phyloP scores from a whole-genome alignment of 164 flowering plant genomes.

The Dillenia suffruticosa region DNA sequence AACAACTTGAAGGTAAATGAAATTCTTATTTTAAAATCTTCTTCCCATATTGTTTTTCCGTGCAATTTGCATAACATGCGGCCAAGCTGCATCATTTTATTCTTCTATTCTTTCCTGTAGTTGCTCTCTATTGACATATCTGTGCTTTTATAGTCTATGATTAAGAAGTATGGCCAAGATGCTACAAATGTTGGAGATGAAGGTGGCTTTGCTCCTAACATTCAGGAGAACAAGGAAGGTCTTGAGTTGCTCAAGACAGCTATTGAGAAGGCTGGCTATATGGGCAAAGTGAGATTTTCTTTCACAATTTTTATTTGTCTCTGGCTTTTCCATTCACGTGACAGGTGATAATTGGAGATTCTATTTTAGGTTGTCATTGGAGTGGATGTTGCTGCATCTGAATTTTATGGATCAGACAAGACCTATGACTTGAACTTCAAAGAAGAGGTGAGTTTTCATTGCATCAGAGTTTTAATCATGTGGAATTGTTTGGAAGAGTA shows the following conservation, averaged over 20 bases:
- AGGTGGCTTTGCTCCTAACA: slow-evolving; percentile 96
- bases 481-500: no score
- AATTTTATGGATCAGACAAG: slow-evolving; percentile 69
- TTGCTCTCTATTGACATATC: background rate
- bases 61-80: no score
- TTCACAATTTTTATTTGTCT: background rate
- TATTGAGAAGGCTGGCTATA: slow-evolving; percentile 89
- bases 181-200: slow-evolving; percentile 97
- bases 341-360: background rate
- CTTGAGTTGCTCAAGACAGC: slow-evolving; percentile 87
- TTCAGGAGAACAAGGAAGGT: slow-evolving; percentile 97
- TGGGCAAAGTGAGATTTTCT: slow-evolving; percentile 45
- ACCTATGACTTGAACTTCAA: slow-evolving; percentile 87
- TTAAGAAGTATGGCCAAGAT: slow-evolving; percentile 90
- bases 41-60: no score
- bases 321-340: background rate
- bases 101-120: background rate
- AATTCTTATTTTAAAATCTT: background rate
- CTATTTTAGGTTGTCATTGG: slow-evolving; percentile 74
- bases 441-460: slow-evolving; percentile 49
- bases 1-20: slow-evolving; percentile 65
- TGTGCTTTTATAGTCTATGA: slow-evolving; percentile 49
- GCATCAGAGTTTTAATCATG: no score
- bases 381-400: slow-evolving; percentile 98
- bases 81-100: no score